Evolutionary conservation across 2,329 filamentous ascomycete genomes (phyloP).

Genomic region (Lasiodiplodia gonubiensis): DNA sequence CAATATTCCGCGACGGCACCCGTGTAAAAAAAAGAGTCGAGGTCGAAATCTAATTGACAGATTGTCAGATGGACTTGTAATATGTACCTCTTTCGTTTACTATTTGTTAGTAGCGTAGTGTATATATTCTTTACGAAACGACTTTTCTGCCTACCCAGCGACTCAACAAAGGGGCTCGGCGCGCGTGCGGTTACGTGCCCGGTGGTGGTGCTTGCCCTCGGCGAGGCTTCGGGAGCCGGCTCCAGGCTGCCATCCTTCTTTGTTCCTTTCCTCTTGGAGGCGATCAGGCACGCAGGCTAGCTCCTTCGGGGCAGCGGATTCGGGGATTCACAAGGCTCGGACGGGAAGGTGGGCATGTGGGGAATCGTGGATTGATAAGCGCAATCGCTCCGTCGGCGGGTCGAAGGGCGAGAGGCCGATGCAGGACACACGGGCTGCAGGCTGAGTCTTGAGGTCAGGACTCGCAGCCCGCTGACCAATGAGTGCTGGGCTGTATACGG

Average conservation of each 20-base stretch:
- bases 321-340: neutral
- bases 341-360: constrained; percentile 21
- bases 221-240: neutral
- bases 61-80: no score
- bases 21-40: no score
- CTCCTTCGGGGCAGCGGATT: neutral
- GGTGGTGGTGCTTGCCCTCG: neutral
- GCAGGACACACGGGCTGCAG: neutral
- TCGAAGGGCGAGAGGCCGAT: constrained; percentile 2
- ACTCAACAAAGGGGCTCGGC: no score
- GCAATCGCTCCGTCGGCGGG: neutral
- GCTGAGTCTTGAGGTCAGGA: constrained; percentile 14
- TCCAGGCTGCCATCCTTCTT: neutral
- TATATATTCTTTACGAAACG: no score
- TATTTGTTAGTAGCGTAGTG: no score
- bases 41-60: no score
- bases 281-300: neutral
- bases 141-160: no score
- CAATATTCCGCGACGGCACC: no score
- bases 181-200: no score
- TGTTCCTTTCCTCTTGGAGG: neutral
- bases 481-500: neutral
- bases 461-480: constrained; percentile 18
- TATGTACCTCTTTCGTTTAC: no score
- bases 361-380: constrained; percentile 10